These are phyloP conservation scores for Fusarium redolens DNA, from an alignment of 2,329 filamentous ascomycete species.

Conservation along the genomic window DNA sequence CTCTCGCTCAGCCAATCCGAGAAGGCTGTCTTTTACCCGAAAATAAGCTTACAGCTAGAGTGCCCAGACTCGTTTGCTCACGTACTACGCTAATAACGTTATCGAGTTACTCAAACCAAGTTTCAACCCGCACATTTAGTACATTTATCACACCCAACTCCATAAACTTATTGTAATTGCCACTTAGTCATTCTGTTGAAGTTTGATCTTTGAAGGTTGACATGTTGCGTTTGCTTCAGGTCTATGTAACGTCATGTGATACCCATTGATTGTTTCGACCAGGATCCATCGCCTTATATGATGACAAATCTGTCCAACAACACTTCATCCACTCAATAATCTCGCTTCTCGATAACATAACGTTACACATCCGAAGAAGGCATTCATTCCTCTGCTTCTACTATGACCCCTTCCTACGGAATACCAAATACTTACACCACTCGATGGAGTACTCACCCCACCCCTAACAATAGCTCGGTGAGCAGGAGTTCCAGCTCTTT, in stretches of 20 bases:
- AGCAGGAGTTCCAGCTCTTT: neutral
- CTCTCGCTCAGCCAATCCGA: neutral
- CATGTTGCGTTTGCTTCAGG: neutral
- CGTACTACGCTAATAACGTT: too few relatives aligned
- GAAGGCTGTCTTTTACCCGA: neutral
- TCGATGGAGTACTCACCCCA: neutral
- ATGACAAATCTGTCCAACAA: neutral
- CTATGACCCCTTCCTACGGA: neutral
- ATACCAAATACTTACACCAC: neutral
- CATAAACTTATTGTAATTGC: accelerated
- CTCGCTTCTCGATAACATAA: neutral
- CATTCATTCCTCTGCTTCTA: neutral
- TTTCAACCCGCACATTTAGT: too few relatives aligned
- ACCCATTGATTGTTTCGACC: neutral
- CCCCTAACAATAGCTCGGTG: neutral
- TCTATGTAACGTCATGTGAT: neutral
- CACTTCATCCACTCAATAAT: too few relatives aligned
- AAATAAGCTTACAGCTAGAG: neutral
- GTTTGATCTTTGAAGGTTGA: neutral
- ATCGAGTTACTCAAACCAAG: neutral
- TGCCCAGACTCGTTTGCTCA: neutral
- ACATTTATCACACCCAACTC: neutral
- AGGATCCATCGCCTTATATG: neutral
- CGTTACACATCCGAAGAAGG: accelerated
- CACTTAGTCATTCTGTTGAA: accelerated